Base-by-base conservation (phyloP, 176 grass and related monocot species). In the Puya raimondii region DNA sequence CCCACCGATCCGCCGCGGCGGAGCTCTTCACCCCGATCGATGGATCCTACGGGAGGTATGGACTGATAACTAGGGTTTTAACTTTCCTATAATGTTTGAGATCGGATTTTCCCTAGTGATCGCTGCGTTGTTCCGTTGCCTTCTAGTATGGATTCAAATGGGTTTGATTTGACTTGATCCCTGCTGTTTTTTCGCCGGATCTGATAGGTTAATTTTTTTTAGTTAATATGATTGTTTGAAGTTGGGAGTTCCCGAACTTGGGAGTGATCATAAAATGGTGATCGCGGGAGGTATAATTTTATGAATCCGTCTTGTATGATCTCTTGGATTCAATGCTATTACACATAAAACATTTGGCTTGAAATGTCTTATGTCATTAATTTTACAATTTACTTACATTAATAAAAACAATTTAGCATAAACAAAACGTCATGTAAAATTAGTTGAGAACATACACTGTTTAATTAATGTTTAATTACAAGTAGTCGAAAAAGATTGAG, bases 21-120 rank as follows among this genome's bases (percentile, higher is more conserved):
- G 52, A 77, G 51, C 42, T 77, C 52, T 77, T 77, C 66, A 53
- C 61, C 13, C 75, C 75, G 2, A 47, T 63, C 15, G 20, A 49
- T 49, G 75, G 75, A 69, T 58, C 66, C 10, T 77, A 61, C 21
- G 29, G 51, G 12, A 77, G 75, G 75, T 77, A 59, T 18, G 65
- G 56, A 51, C 0, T 48, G 27, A 6, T 49, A 49, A 75, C 50
- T 16, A 53, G 1, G 29, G 65, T 9, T 67, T 13, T 67, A 10
- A 67, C 17, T 48, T 67, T 9, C 12, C 33, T 15, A 10, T 3
- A 47, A 8, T 47, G 9, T n/a, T 49, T 67, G 16, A 3, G 8
- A 12, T 67, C 33, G 33, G 33, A 42, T 5, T 42, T 42, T 5
- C 33, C 33, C 33, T 42, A 42, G 33, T 42, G 33, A 42, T 42